Evolutionary conservation across 345 rosid genomes (phyloP).

Genomic region (Eucalyptus camaldulensis): DNA sequence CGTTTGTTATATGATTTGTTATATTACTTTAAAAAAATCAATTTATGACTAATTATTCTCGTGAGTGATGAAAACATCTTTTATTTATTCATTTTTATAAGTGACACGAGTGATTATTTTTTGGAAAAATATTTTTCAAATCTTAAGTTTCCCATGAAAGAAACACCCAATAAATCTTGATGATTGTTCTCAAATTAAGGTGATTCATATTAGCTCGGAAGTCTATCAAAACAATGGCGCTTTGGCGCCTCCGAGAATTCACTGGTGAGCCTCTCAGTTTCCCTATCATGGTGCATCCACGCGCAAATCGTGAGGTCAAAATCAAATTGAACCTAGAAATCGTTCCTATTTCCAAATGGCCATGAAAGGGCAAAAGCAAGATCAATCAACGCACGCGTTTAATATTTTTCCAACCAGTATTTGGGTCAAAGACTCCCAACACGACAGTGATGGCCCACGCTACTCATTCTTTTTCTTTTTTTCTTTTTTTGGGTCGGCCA

Average conservation of each 20-base stretch:
- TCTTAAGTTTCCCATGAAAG: rapidly evolving
- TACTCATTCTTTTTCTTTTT: too few relatives aligned
- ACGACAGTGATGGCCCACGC: not conserved
- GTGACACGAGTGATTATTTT: rapidly evolving
- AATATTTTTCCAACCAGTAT: not conserved
- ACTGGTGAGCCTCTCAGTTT: not conserved
- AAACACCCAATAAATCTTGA: not conserved
- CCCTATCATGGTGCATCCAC: not conserved
- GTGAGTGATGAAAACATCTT: not conserved
- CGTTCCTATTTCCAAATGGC: not conserved
- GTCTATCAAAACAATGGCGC: not conserved
- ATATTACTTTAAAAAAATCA: not conserved
- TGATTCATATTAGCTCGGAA: not conserved
- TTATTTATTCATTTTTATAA: not conserved
- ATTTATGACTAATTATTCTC: too few relatives aligned
- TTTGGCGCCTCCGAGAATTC: not conserved
- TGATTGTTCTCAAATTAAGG: not conserved
- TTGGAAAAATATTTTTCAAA: rapidly evolving
- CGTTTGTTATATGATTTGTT: not conserved
- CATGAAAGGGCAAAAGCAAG: not conserved
- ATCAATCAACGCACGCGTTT: not conserved
- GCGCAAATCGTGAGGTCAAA: not conserved
- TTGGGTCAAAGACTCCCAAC: not conserved
- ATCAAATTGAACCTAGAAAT: not conserved
- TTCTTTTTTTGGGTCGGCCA: too few relatives aligned